A percentile compares a stretch with the other conserved stretches of the same genome.
phyloP scores from a whole-genome alignment of 495 filamentous ascomycete species.

The Neurospora sp. region DNA sequence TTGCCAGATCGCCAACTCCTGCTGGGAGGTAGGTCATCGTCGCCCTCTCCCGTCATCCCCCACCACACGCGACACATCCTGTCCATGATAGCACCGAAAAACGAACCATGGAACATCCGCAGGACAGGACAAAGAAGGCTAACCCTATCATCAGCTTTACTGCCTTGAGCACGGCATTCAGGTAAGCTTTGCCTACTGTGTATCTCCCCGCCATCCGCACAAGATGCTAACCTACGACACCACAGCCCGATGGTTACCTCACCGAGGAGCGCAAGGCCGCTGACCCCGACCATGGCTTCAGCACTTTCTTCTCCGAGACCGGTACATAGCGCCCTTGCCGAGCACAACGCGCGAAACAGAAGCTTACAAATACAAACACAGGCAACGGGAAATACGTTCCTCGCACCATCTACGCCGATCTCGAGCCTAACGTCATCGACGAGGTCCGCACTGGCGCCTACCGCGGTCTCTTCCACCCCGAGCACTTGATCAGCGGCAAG shows the following conservation, averaged over 20 bases:
- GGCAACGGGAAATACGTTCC: constrained; percentile 98
- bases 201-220: neutral
- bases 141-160: constrained; percentile 62
- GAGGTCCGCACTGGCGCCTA: constrained; percentile 98
- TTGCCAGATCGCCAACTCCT: constrained; percentile 99
- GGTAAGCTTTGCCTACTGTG: constrained; percentile 40
- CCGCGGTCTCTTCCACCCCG: constrained; percentile 92
- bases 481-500: constrained; percentile 98
- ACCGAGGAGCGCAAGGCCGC: constrained; percentile 92
- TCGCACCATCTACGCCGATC: constrained; percentile 98
- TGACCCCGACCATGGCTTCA: constrained; percentile 94
- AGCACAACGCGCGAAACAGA: neutral
- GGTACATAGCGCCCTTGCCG: constrained; percentile 47
- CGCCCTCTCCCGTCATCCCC: neutral
- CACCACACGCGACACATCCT: neutral
- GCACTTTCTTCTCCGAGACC: constrained; percentile 99
- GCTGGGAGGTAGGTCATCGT: constrained; percentile 83
- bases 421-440: constrained; percentile 99
- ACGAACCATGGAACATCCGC: neutral
- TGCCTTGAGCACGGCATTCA: constrained; percentile 99
- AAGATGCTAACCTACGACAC: constrained; percentile 1
- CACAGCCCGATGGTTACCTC: constrained; percentile 93
- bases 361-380: constrained; percentile 24
- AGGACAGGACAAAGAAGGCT: constrained; percentile 6
- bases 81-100: neutral